phyloP scores from a whole-genome alignment of 176 grass and related monocot species.

The Poa pratensis region DNA sequence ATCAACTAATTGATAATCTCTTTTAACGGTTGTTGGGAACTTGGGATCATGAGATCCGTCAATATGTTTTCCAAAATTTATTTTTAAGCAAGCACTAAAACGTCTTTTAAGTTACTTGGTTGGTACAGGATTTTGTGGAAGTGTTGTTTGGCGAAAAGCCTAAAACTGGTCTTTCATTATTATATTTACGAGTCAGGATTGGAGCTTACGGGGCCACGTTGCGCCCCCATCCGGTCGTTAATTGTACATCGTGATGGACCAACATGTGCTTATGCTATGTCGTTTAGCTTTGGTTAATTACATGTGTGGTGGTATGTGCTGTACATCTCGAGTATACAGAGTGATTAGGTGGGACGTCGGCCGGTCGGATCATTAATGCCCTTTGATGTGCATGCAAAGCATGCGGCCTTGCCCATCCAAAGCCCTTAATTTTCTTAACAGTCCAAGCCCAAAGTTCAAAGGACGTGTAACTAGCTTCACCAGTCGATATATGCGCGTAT shows the following conservation, averaged over 20 bases:
- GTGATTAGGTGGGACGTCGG: not conserved
- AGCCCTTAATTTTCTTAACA: constrained; percentile 3
- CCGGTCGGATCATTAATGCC: not conserved
- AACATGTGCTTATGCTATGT: not conserved
- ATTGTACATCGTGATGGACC: not conserved
- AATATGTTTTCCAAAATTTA: too few relatives aligned
- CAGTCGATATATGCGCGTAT: not conserved
- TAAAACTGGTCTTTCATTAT: not conserved
- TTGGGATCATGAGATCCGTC: not conserved
- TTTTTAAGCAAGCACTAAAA: too few relatives aligned
- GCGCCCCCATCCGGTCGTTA: not conserved
- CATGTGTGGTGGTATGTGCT: not conserved
- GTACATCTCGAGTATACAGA: not conserved
- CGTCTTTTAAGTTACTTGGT: not conserved
- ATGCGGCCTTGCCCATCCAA: not conserved
- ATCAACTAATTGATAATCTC: not conserved
- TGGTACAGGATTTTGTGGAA: not conserved
- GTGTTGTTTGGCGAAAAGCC: not conserved
- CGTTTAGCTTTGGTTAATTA: not conserved
- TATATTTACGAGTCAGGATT: not conserved
- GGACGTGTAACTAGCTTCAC: not conserved
- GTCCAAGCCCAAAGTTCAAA: not conserved
- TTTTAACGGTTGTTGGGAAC: not conserved
- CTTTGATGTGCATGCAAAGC: not conserved
- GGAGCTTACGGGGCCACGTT: not conserved